phyloP scores from a whole-genome alignment of 129 eudicot genomes.

The Lactuca sativa region DNA sequence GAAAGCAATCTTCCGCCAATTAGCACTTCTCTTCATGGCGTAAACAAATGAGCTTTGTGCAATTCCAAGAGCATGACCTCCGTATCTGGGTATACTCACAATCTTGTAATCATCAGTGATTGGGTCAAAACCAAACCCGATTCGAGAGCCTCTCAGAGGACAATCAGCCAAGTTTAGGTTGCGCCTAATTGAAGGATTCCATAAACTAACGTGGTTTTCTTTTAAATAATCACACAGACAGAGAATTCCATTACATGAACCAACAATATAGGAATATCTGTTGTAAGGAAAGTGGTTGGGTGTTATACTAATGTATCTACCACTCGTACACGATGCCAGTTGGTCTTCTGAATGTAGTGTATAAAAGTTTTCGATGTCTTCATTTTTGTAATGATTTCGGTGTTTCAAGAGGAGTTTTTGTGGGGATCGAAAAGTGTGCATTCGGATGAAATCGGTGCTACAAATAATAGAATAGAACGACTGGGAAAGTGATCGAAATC shows the following conservation, averaged over 20 bases:
- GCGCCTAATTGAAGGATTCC: conserved; percentile 7
- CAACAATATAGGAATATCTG: background rate
- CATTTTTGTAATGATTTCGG: background rate
- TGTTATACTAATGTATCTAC: background rate
- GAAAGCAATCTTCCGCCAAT: background rate
- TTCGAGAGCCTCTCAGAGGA: background rate
- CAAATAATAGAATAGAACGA: no score
- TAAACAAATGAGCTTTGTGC: background rate
- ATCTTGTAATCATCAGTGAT: conserved; percentile 4
- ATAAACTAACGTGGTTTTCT: background rate
- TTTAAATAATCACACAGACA: background rate
- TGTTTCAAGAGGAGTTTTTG: background rate
- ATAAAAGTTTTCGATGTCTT: background rate
- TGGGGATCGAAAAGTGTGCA: background rate
- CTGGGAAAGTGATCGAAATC: background rate
- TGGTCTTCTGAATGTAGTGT: background rate
- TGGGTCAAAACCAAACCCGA: conserved; percentile 11
- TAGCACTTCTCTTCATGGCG: background rate
- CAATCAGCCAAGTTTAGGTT: background rate
- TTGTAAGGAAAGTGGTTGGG: background rate
- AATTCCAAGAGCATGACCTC: no score
- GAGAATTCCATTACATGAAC: background rate
- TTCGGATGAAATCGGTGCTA: no score
- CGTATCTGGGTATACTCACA: background rate
- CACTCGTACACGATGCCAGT: background rate